phyloP scores from a whole-genome alignment of 345 rosid species.

The Syzygium jambos region DNA sequence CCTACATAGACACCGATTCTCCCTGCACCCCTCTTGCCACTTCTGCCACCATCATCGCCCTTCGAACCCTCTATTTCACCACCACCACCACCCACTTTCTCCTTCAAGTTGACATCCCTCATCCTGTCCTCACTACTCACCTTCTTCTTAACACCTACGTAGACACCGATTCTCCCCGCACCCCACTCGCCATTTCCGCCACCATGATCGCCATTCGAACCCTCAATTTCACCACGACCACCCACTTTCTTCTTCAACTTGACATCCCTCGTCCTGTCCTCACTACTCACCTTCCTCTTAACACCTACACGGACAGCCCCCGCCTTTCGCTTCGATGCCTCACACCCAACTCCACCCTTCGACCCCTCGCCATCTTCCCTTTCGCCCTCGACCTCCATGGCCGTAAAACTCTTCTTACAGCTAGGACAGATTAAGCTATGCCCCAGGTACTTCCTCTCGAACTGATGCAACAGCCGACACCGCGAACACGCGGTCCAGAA shows the following conservation, averaged over 20 bases:
- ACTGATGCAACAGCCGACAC: conserved; percentile 63
- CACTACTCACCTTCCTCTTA: conserved; percentile 10
- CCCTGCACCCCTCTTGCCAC: neutral
- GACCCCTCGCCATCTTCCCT: conserved; percentile 7
- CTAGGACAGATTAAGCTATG: conserved; percentile 63
- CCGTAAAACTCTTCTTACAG: conserved; percentile 66
- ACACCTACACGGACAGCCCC: neutral
- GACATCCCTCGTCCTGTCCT: conserved; percentile 4
- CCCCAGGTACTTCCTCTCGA: conserved; percentile 69
- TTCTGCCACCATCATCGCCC: neutral
- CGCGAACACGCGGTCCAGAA: conserved; percentile 65
- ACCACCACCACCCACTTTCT: conserved; percentile 12
- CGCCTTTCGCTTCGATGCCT: conserved; percentile 12
- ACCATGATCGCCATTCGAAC: neutral
- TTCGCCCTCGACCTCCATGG: conserved; percentile 44
- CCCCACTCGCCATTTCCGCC: neutral
- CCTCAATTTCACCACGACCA: conserved; percentile 3
- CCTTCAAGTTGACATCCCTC: conserved; percentile 13
- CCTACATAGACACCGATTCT: neutral
- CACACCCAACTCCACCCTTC: neutral
- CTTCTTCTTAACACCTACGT: neutral
- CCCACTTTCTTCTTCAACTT: conserved; percentile 12
- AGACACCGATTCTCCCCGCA: neutral
- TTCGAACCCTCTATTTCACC: neutral
- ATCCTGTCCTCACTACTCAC: conserved; percentile 24